Conservation (phyloP, 345 rosid genomes). For the Eutrema japonicum region DNA sequence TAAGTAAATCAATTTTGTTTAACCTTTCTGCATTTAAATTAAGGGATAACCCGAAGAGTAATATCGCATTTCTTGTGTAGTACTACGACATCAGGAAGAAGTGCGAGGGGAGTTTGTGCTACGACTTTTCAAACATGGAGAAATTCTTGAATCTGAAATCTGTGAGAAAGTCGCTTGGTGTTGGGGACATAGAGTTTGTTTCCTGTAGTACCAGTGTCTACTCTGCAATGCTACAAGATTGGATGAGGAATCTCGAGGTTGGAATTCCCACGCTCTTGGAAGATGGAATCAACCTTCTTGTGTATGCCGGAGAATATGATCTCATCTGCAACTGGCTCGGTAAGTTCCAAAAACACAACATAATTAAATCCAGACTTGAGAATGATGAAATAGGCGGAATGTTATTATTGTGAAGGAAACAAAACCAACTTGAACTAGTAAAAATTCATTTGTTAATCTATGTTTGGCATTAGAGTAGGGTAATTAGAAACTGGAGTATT, state of each 20-base stretch:
- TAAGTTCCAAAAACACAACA: slow-evolving; percentile 41
- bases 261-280: slow-evolving; percentile 93
- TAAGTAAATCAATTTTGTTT: neutral
- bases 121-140: slow-evolving; percentile 99
- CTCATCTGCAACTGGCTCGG: slow-evolving; percentile 99
- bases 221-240: slow-evolving; percentile 86
- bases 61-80: slow-evolving; percentile 52
- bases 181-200: slow-evolving; percentile 81
- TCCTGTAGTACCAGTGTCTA: slow-evolving; percentile 89
- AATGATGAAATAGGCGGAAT: neutral
- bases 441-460: neutral
- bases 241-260: slow-evolving; percentile 96
- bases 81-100: slow-evolving; percentile 92
- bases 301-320: slow-evolving; percentile 98
- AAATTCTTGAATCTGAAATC: slow-evolving; percentile 70
- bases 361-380: neutral
- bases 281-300: slow-evolving; percentile 88
- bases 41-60: neutral
- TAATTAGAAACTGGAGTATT: neutral
- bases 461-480: slow-evolving; percentile 1
- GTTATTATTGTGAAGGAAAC: neutral
- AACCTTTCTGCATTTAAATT: neutral
- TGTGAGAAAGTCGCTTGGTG: slow-evolving; percentile 81
- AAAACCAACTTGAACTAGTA: neutral
- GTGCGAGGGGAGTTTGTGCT: slow-evolving; percentile 88